Conservation (phyloP, 768 basidiomycete species). For the Boletellus sp. region DNA sequence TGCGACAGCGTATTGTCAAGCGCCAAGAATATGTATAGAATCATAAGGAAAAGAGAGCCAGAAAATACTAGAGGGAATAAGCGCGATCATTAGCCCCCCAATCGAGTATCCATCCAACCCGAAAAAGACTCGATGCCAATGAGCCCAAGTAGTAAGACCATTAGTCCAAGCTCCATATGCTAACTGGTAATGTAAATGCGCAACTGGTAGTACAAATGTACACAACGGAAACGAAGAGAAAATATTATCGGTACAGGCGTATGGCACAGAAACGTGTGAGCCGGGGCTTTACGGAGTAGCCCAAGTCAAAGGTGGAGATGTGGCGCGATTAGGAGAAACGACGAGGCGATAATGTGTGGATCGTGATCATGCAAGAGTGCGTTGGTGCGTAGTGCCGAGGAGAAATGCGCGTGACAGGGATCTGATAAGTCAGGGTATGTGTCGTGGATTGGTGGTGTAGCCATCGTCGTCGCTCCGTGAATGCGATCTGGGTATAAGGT, state of each 20-base stretch:
- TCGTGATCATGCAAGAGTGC: conserved; percentile 26
- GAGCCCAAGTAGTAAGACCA: conserved; percentile 23
- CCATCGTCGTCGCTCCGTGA: conserved; percentile 26
- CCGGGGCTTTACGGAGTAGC: conserved; percentile 12
- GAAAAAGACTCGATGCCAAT: conserved; percentile 29
- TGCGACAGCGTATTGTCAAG: conserved; percentile 25
- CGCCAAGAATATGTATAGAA: conserved; percentile 30
- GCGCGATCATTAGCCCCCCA: conserved; percentile 30
- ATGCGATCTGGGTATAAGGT: conserved; percentile 30
- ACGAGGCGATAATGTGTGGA: conserved; percentile 29
- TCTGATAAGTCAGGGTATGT: conserved; percentile 37
- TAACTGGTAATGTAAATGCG: conserved; percentile 35
- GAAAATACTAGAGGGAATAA: conserved; percentile 17
- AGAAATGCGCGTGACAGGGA: conserved; percentile 18
- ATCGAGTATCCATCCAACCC: conserved; percentile 29
- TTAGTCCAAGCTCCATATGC: conserved; percentile 34
- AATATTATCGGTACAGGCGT: conserved; percentile 33
- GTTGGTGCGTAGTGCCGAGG: conserved; percentile 20
- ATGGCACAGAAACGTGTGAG: conserved; percentile 28
- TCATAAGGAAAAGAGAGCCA: conserved; percentile 19
- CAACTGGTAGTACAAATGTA: conserved; percentile 33
- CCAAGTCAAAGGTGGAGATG: conserved; percentile 17
- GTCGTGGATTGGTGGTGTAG: conserved; percentile 31
- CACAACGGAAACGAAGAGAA: conserved; percentile 18
- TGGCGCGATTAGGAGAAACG: conserved; percentile 31